phyloP scores from a whole-genome alignment of 2,329 filamentous ascomycete species.

The Beauveria scarabaeidicola region DNA sequence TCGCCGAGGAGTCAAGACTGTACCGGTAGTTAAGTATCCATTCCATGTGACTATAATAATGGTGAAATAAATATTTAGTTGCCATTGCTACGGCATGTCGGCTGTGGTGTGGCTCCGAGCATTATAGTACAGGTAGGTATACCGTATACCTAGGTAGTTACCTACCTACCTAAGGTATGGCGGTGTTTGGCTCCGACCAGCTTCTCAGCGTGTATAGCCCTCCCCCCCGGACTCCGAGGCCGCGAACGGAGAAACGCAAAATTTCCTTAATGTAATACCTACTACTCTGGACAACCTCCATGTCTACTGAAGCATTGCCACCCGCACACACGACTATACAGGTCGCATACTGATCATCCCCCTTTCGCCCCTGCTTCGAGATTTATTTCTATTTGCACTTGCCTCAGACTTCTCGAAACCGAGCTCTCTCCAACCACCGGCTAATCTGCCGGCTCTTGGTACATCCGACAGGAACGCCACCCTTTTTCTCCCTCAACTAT shows the following conservation, averaged over 20 bases:
- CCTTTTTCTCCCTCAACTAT: not conserved
- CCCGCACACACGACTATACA: not conserved
- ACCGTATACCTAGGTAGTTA: too few relatives aligned
- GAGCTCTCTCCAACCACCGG: not conserved
- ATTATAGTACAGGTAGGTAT: too few relatives aligned
- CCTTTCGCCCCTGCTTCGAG: not conserved
- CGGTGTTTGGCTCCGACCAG: too few relatives aligned
- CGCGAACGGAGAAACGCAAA: constrained; percentile 29
- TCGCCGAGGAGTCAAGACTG: too few relatives aligned
- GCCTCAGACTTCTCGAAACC: not conserved
- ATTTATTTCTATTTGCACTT: not conserved
- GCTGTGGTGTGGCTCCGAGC: not conserved
- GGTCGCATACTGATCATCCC: not conserved
- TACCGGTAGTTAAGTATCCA: too few relatives aligned
- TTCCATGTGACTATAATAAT: too few relatives aligned
- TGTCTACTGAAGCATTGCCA: constrained; percentile 4
- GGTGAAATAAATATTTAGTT: not conserved
- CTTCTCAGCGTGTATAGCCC: too few relatives aligned
- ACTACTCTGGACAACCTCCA: constrained; percentile 18
- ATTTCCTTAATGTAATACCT: constrained; percentile 17
- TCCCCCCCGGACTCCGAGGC: constrained; percentile 26
- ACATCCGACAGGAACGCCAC: constrained; percentile 5
- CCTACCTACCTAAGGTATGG: not conserved
- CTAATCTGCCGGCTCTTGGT: not conserved
- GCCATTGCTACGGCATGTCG: not conserved